Base-by-base conservation (phyloP, 805 yeast species). In the Ogataea siamensis region DNA sequence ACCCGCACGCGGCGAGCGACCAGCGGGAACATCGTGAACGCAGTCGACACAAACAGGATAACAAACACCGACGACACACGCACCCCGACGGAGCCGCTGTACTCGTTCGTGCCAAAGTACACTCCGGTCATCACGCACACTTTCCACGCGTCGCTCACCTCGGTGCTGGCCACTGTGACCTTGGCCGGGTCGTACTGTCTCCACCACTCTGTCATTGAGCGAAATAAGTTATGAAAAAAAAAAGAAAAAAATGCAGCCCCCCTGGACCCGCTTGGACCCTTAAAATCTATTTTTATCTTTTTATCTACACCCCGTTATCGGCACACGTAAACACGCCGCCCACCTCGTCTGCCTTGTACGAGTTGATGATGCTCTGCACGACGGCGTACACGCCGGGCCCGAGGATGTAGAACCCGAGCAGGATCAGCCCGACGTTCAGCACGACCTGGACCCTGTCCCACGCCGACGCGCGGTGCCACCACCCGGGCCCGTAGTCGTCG, bases 11-110 rank as follows among this genome's bases (percentile, higher is more conserved):
- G 67, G 10, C 80, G 74, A 1, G 81, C 67, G 20, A 79, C 50
- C 2, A 80, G 49, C 4, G 86, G 86, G 55, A 79, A 70, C 40
- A 72, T 67, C 3, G 78, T 57, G 16, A 83, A 83, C 30, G 78
- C 44, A 1, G 66, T 67, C 2, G 83, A 75, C 1, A 81, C 71
- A 3, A 71, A 59, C 42, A 78, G 47, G 28, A 80, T 70, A 41
- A 79, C 83, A 53, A 80, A 80, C 1, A 80, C 62, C 0, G 85
- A 61, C n/a, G 81, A 68, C 26, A 80, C 73, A 52, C 86, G 65
- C 2, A 58, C 55, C 15, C 56, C 58, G 27, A 37, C 29, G 26
- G 70, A 39, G 18, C 60, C 58, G 9, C 37, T 22, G 32, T 50
- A 53, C 7, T 42, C 47, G 12, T 50, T 42, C 2, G 34, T 50